A percentile compares a stretch with the other conserved stretches of the same genome.
These are phyloP conservation scores for Suhomyces xylopsoci DNA, from an alignment of 805 yeast species.

Conservation along the genomic window DNA sequence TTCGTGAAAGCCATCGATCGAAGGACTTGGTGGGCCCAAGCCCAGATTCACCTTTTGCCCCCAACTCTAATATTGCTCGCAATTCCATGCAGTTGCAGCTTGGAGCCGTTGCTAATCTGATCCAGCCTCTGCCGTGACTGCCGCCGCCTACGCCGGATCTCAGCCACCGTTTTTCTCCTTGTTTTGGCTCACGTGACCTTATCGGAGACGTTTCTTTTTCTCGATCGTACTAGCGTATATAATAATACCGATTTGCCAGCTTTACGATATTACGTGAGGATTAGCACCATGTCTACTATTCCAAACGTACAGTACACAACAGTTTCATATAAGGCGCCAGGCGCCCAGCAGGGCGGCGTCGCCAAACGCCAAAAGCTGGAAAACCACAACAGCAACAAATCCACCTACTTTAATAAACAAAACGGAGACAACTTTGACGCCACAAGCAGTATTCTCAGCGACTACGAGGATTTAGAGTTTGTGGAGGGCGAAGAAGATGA, in stretches of 20 bases:
- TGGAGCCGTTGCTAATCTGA: background rate
- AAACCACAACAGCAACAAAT: background rate
- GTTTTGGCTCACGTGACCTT: constrained; percentile 4
- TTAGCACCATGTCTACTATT: constrained; percentile 6
- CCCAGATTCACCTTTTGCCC: background rate
- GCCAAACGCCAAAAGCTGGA: background rate
- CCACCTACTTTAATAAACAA: background rate
- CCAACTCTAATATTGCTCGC: background rate
- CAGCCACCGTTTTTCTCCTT: background rate
- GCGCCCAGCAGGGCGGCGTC: background rate
- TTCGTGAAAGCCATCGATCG: background rate
- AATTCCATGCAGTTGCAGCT: background rate
- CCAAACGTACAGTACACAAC: constrained; percentile 6
- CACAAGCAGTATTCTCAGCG: constrained; percentile 13
- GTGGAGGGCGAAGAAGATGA: constrained; percentile 9
- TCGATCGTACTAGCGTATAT: background rate
- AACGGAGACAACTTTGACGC: constrained; percentile 8
- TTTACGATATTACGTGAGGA: background rate
- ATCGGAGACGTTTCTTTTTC: constrained; percentile 1
- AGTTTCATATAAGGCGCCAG: constrained; percentile 7
- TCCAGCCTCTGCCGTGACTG: background rate
- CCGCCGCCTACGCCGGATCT: background rate
- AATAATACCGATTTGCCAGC: background rate
- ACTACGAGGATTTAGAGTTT: constrained; percentile 11
- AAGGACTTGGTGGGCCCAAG: background rate